phyloP scores from a whole-genome alignment of 2,329 filamentous ascomycete genomes.

The Colletotrichum aenigma region DNA sequence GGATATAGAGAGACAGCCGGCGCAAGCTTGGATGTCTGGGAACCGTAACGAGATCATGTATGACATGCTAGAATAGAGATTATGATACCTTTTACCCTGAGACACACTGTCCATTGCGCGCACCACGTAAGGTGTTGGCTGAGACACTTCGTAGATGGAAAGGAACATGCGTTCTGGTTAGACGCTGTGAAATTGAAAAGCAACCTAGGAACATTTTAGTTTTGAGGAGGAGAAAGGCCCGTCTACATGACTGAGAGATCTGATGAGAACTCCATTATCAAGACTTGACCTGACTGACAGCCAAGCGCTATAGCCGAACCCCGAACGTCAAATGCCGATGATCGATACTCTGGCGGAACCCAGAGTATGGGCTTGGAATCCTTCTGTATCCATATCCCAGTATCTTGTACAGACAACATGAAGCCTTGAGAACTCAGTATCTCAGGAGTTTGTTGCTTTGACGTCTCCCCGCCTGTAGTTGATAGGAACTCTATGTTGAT shows the following conservation, averaged over 20 bases:
- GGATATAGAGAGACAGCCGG: not conserved
- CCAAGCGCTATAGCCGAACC: not conserved
- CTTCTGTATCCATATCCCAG: no score
- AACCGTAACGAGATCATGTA: not conserved
- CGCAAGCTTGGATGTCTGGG: not conserved
- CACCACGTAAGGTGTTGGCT: no score
- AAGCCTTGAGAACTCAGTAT: rapidly evolving
- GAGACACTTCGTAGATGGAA: no score
- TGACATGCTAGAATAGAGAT: not conserved
- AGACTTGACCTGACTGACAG: rapidly evolving
- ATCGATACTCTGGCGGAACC: not conserved
- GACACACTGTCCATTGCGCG: rapidly evolving
- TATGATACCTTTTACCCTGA: not conserved
- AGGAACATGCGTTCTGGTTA: no score
- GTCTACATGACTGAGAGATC: not conserved
- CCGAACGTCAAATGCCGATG: rapidly evolving
- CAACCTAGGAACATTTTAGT: rapidly evolving
- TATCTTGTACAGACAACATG: not conserved
- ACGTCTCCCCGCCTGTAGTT: rapidly evolving
- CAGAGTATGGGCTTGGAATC: not conserved
- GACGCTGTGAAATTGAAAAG: no score
- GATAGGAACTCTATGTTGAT: no score
- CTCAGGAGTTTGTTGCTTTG: no score
- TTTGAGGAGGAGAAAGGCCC: no score
- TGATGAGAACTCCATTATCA: not conserved